Percentiles rank a stretch among this genome's conserved stretches.
Conservation (phyloP, 495 filamentous ascomycete genomes). For the Ramalina peruviana region DNA sequence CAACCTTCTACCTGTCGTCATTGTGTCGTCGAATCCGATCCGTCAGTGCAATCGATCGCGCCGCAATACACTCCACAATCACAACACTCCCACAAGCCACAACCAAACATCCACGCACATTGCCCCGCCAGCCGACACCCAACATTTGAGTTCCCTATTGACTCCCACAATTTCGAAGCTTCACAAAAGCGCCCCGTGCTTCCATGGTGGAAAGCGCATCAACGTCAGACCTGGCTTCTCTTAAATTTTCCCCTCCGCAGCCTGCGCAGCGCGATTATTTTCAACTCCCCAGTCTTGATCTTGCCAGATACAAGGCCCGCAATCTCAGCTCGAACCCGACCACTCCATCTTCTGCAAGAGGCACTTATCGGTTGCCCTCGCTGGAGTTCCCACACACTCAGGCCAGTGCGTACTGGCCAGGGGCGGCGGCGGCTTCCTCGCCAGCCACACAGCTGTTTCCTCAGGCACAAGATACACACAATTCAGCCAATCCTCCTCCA, state of each 20-base stretch:
- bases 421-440: constrained; percentile 10
- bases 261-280: constrained; percentile 12
- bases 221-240: constrained; percentile 7
- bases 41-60: not conserved
- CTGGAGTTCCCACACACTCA: constrained; percentile 16
- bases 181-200: not conserved
- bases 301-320: not conserved
- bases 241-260: not conserved
- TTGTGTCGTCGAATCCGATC: too few species aligned
- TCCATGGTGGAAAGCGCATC: not conserved
- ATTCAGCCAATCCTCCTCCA: too few species aligned
- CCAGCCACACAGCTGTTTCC: constrained; percentile 15
- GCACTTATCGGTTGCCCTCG: constrained; percentile 16
- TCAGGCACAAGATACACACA: not conserved
- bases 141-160: not conserved
- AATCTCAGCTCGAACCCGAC: not conserved
- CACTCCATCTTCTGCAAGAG: constrained; percentile 2
- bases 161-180: not conserved
- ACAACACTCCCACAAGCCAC: not conserved
- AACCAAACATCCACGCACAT: not conserved
- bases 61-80: not conserved
- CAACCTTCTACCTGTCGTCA: not conserved
- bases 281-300: constrained; percentile 5
- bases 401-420: constrained; percentile 19
- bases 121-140: not conserved